Conservation (phyloP, 768 basidiomycete species). For the Suillus sp. region DNA sequence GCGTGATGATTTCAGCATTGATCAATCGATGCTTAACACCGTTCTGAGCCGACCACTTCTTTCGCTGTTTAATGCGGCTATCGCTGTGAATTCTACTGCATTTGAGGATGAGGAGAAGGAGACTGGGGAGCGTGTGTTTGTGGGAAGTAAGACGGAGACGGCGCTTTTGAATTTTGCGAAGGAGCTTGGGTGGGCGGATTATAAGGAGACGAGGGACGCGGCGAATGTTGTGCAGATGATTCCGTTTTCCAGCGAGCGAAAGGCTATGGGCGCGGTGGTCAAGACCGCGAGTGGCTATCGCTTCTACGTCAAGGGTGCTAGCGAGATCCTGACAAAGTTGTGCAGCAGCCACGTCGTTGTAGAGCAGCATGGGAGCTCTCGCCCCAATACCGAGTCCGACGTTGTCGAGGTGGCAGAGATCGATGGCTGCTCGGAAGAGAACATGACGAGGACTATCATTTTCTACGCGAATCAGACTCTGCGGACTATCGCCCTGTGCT, state of each 20-base stretch:
- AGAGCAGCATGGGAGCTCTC: constrained; percentile 23
- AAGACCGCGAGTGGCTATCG: constrained; percentile 58
- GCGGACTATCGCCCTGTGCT: constrained; percentile 93
- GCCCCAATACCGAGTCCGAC: constrained; percentile 21
- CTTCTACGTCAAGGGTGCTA: constrained; percentile 89
- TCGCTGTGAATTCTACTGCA: constrained; percentile 92
- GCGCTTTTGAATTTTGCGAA: constrained; percentile 86
- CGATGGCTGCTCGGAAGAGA: constrained; percentile 68
- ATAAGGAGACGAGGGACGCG: constrained; percentile 62
- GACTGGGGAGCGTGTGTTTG: constrained; percentile 60
- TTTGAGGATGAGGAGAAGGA: constrained; percentile 80
- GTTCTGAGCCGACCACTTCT: constrained; percentile 62
- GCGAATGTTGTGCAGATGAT: constrained; percentile 79
- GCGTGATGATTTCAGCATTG: constrained; percentile 82
- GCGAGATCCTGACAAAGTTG: constrained; percentile 84
- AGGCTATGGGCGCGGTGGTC: constrained; percentile 93
- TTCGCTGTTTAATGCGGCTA: constrained; percentile 77
- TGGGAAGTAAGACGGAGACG: constrained; percentile 96
- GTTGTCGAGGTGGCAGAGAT: constrained; percentile 61
- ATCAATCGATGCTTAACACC: constrained; percentile 67
- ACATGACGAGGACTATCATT: constrained; percentile 91
- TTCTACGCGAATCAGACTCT: constrained; percentile 98
- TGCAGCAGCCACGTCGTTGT: constrained; percentile 79
- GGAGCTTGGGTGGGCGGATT: constrained; percentile 76
- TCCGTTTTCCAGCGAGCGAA: constrained; percentile 92